A percentile compares a stretch with the other conserved stretches of the same genome.
These are phyloP conservation scores for Aeminium ludgeri DNA, from an alignment of 495 filamentous ascomycete species.

Conservation along the genomic window DNA sequence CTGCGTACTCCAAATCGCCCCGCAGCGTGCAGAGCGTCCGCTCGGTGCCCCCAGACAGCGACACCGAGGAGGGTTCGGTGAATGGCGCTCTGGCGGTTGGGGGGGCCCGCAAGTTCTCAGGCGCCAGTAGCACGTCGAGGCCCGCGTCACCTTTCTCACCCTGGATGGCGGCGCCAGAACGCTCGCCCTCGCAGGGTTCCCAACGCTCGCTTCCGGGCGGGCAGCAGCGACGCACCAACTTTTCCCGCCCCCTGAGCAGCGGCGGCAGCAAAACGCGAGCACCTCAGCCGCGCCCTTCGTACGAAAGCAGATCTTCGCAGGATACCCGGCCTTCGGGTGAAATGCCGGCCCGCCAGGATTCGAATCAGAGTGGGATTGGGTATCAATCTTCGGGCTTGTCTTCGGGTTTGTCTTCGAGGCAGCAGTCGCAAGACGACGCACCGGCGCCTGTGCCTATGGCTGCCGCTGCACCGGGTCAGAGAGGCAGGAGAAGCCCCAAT, in stretches of 20 bases:
- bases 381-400: too few relatives aligned
- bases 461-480: too few relatives aligned
- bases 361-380: too few relatives aligned
- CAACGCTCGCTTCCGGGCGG: constrained; percentile 48
- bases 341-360: too few relatives aligned
- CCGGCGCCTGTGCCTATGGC: constrained; percentile 31
- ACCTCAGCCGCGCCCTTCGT: constrained; percentile 9
- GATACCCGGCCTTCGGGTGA: constrained; percentile 31
- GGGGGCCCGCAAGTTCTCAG: constrained; percentile 22
- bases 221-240: constrained; percentile 54
- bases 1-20: constrained; percentile 17
- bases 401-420: too few relatives aligned
- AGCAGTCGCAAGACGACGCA: constrained; percentile 26
- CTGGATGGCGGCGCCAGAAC: constrained; percentile 33
- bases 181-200: constrained; percentile 71
- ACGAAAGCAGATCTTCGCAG: constrained; percentile 17
- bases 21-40: constrained; percentile 40
- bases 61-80: constrained; percentile 35
- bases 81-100: neutral
- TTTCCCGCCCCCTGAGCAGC: constrained; percentile 76
- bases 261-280: constrained; percentile 25
- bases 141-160: constrained; percentile 51
- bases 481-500: too few relatives aligned
- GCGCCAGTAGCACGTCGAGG: constrained; percentile 34
- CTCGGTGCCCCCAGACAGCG: constrained; percentile 41